These are phyloP conservation scores for Colletotrichum cuscutae DNA, from an alignment of 2,329 filamentous ascomycete species.

Conservation along the genomic window DNA sequence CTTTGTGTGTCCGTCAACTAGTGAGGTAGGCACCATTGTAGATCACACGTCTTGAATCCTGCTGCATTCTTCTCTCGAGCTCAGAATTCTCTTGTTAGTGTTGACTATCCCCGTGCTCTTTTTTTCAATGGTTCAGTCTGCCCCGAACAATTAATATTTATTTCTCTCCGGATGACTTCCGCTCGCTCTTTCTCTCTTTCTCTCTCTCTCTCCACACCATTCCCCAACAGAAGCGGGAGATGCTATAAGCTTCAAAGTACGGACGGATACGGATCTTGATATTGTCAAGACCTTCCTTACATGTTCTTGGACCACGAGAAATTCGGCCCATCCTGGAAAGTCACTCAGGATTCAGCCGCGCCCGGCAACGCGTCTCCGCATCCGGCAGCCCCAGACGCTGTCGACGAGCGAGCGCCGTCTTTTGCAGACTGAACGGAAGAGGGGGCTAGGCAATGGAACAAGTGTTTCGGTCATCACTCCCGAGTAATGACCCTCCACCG, in stretches of 20 bases:
- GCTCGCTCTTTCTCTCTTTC: not conserved
- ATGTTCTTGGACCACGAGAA: conserved; percentile 19
- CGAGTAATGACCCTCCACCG: conserved; percentile 23
- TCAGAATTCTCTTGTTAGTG: no score
- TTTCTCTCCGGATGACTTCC: not conserved
- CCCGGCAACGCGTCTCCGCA: conserved; percentile 25
- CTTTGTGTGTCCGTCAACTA: not conserved
- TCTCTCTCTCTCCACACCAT: not conserved
- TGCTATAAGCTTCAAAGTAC: not conserved
- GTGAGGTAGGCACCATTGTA: not conserved
- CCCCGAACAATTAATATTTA: no score
- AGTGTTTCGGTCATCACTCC: conserved; percentile 26
- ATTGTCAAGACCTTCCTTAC: conserved; percentile 15
- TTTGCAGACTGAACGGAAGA: not conserved
- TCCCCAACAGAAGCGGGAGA: not conserved
- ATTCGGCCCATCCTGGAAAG: conserved; percentile 15
- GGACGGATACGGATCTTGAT: not conserved
- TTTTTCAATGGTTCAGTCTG: no score
- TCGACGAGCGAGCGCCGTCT: conserved; percentile 9
- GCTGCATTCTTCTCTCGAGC: no score
- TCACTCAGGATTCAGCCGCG: conserved; percentile 25
- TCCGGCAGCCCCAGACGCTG: conserved; percentile 25
- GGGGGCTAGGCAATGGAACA: conserved; percentile 16
- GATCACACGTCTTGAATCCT: no score
- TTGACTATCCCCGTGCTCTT: no score